Base-by-base conservation (phyloP, 2,329 filamentous ascomycete genomes). In the Paracorniculantispora psalliotae region DNA sequence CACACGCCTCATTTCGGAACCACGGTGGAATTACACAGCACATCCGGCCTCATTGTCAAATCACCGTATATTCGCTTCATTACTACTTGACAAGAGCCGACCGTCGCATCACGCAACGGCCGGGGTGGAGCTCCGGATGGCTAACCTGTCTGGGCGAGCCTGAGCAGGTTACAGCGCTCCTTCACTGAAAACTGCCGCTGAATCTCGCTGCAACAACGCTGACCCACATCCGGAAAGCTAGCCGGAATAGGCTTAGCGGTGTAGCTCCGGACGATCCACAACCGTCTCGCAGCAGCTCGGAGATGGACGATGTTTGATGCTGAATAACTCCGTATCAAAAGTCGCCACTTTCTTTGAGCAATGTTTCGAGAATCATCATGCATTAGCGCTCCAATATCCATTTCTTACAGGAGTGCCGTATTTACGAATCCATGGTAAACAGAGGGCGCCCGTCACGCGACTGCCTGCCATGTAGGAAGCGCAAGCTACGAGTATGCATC, bases 381-480 rank as follows among this genome's bases (percentile, higher is more conserved):
- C 43, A 26, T 43, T 13, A 43, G 12, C n/a, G n/a, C n/a, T n/a
- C n/a, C n/a, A n/a, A n/a, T n/a, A n/a, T n/a, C n/a, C n/a, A n/a
- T n/a, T n/a, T n/a, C n/a, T n/a, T n/a, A n/a, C n/a, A n/a, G n/a
- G n/a, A n/a, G n/a, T n/a, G n/a, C n/a, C n/a, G n/a, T n/a, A n/a
- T n/a, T n/a, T n/a, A n/a, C n/a, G n/a, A n/a, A n/a, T n/a, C n/a
- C n/a, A 68, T 68, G 66, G 66, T 68, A 7, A 63, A 67, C 54
- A 58, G 61, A 2, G 65, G 66, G 4, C 59, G 52, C 17, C 62
- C 61, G 2, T 68, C 66, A 3, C 62, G 60, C 19, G 64, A 67
- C 39, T 67, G 66, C 33, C 57, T 63, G n/a, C 65, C 64, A 9
- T 68, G 65, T 50, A 63, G 66, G 50, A 63, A 60, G 9, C 56